These are phyloP conservation scores for Delitschia confertaspora DNA, from an alignment of 495 filamentous ascomycete species.

Conservation along the genomic window DNA sequence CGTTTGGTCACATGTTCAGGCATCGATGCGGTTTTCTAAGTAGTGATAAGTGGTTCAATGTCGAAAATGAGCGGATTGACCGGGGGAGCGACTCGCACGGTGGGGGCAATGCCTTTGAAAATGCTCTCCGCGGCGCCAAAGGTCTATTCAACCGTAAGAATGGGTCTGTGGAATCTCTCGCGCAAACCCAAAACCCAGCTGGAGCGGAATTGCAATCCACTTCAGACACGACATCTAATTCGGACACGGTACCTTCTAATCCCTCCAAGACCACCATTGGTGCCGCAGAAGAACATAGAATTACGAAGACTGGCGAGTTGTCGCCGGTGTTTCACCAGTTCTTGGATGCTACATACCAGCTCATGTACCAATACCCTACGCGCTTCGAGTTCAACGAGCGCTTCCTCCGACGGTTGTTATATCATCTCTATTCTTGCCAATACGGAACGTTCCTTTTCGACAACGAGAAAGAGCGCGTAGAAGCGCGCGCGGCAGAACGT, in stretches of 20 bases:
- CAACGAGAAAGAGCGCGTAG: conserved; percentile 78
- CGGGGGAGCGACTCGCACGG: conserved; percentile 30
- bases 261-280: conserved; percentile 27
- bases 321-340: conserved; percentile 99
- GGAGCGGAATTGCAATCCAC: conserved; percentile 51
- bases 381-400: conserved; percentile 97
- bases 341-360: conserved; percentile 87
- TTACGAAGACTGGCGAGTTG: conserved; percentile 71
- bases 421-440: conserved; percentile 92
- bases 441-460: conserved; percentile 97
- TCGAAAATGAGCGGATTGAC: conserved; percentile 63
- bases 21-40: conserved; percentile 77
- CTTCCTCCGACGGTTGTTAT: conserved; percentile 81
- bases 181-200: conserved; percentile 37
- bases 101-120: conserved; percentile 74
- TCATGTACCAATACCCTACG: conserved; percentile 76
- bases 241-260: conserved; percentile 36
- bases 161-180: conserved; percentile 53
- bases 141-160: conserved; percentile 81
- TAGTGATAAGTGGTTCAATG: conserved; percentile 90
- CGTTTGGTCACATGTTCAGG: conserved; percentile 95
- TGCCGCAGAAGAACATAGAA: conserved; percentile 40
- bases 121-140: conserved; percentile 76
- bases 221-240: conserved; percentile 15
- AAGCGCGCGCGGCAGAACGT: conserved; percentile 58